Conservation (phyloP, 169 alveolate species). For the Toxoplasma gondii region DNA sequence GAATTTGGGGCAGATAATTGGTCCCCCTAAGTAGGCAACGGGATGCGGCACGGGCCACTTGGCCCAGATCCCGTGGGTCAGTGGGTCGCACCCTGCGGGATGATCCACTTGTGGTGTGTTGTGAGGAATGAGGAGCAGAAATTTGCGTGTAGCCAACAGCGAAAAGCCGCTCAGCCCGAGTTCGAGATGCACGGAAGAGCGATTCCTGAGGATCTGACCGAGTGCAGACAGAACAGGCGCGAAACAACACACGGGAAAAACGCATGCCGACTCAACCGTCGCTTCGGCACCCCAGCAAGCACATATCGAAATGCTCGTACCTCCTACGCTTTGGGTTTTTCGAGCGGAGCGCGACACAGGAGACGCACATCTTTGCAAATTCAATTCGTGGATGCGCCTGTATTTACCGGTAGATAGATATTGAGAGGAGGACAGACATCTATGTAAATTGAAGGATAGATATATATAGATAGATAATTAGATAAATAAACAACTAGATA, state of each 20-base stretch:
- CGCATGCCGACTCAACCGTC: too few species aligned
- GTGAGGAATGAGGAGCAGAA: conserved; percentile 42
- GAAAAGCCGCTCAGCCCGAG: neutral
- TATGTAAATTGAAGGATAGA: too few species aligned
- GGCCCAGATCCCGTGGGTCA: conserved; percentile 30
- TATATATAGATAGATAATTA: neutral
- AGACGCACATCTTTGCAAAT: neutral
- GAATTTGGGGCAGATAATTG: conserved; percentile 20
- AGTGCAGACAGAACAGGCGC: neutral
- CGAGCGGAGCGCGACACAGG: neutral
- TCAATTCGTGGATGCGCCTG: too few species aligned
- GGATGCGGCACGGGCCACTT: conserved; percentile 54
- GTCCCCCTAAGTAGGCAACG: conserved; percentile 31
- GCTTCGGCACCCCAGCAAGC: too few species aligned
- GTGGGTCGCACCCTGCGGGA: neutral
- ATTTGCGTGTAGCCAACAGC: neutral
- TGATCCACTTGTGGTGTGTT: conserved; percentile 12
- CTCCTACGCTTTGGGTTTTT: neutral
- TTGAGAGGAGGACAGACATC: neutral
- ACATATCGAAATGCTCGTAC: too few species aligned
- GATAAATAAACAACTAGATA: too few species aligned
- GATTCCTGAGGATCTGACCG: neutral
- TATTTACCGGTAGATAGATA: neutral
- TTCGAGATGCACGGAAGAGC: neutral
- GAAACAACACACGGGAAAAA: neutral